Evolutionary conservation across 306 rosid genomes (phyloP), one percentile per base, ranked within the genome.

Genomic region (Crataegus laevigata): DNA sequence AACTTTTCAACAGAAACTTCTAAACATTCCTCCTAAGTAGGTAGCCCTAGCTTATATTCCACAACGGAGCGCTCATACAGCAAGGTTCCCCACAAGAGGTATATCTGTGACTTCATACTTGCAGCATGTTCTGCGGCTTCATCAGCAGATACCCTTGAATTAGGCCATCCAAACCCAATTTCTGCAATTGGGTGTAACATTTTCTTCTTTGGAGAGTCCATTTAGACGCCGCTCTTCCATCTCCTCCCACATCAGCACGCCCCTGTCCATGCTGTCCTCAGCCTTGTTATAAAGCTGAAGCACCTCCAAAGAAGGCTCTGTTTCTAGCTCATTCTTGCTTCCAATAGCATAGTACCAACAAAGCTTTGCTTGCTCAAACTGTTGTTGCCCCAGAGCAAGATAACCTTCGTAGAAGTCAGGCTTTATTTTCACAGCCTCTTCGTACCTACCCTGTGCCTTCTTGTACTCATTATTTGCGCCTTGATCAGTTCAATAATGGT

Each of bases 11-110:
- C 88, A 11, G 98, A 74, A 79, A 90, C 93, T 84, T 94, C 98
- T 78, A 94, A 76, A 73, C 96, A 90, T 82, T 94, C 98, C 75
- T 94, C 98, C 98, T 97, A 94, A 63, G 93, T 91, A 34, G 98
- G 97, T 40, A 94, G 83, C 65, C 80, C 88, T 57, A 91, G 76
- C 82, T 82, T 94, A 66, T 82, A 94, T 66, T 94, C 97, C 69
- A 87, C 98, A 34, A 91, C 91, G 30, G 98, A 94, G 28, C 96
- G 97, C 81, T 90, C 91, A 30, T 91, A 94, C 84, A 94, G 76
- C 75, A 94, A 72, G 70, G 96, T 90, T 6, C 97, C 98, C 96
- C 98, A 94, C 76, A 90, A 84, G 68, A 94, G 94, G 79, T 91
- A 86, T 73, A 90, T 87, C 77, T 91, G 96, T 25, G 91, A 86